Evolutionary conservation across 208 protist species (phyloP).

Genomic region (Acanthamoeba sp.): DNA sequence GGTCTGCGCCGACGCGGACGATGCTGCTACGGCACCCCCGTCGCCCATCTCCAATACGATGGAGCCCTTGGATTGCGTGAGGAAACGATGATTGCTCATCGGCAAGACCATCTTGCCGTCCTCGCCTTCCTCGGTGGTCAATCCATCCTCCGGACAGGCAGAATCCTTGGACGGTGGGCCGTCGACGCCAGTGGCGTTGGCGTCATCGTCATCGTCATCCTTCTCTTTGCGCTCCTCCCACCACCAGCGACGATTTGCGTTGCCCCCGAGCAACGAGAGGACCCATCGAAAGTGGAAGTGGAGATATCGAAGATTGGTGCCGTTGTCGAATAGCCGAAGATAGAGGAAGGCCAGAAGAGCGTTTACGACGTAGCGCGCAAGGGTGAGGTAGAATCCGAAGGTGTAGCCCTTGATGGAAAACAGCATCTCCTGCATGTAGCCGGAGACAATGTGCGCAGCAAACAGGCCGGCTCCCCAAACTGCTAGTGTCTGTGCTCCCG

Average conservation of each 20-base stretch:
- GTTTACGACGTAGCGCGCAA: not conserved
- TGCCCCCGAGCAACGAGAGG: not conserved
- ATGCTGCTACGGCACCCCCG: not conserved
- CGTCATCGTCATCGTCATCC: not conserved
- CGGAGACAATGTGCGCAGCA: not conserved
- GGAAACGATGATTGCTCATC: not conserved
- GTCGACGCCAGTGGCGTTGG: not conserved
- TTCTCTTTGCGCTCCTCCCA: conserved; percentile 14
- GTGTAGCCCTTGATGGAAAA: conserved; percentile 39
- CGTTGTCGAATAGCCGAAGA: not conserved
- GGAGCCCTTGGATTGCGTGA: not conserved
- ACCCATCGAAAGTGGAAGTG: not conserved
- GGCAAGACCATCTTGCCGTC: not conserved
- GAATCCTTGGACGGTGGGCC: not conserved
- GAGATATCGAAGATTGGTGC: not conserved
- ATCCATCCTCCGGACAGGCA: not conserved
- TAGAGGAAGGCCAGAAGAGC: conserved; percentile 3
- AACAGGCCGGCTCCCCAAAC: not conserved
- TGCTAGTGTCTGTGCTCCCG: not conserved
- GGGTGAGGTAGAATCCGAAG: conserved; percentile 57
- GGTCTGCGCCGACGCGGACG: not conserved
- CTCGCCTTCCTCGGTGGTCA: not conserved
- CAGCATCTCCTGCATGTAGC: conserved; percentile 36
- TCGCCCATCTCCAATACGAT: not conserved
- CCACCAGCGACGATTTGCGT: not conserved